These are phyloP conservation scores for Cyberlindnera veronae DNA, from an alignment of 805 yeast species.

Conservation along the genomic window DNA sequence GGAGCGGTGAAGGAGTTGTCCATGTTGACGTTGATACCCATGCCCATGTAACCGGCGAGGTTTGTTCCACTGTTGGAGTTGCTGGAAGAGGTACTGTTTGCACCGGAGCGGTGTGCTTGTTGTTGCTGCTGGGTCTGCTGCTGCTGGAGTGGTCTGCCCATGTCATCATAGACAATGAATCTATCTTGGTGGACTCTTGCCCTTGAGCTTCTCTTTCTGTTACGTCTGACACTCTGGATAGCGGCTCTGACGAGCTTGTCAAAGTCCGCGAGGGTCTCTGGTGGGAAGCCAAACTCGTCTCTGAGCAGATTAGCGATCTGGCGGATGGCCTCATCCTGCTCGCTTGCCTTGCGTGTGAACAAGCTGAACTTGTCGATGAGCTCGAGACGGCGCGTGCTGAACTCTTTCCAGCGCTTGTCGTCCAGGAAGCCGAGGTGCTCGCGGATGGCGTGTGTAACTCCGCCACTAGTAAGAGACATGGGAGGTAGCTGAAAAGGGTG, in stretches of 20 bases:
- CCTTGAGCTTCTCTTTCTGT: constrained; percentile 59
- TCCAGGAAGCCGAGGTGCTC: constrained; percentile 69
- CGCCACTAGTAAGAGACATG: constrained; percentile 17
- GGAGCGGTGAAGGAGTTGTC: constrained; percentile 5
- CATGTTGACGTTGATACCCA: constrained; percentile 1
- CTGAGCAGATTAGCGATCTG: constrained; percentile 76
- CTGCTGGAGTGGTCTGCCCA: constrained; percentile 7
- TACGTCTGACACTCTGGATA: constrained; percentile 87
- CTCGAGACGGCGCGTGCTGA: constrained; percentile 86
- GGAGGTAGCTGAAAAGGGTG: neutral
- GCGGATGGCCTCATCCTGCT: constrained; percentile 80
- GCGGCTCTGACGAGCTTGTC: constrained; percentile 91
- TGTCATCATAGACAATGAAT: constrained; percentile 21
- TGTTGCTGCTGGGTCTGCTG: constrained; percentile 7
- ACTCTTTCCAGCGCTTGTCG: constrained; percentile 82
- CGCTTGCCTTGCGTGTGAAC: constrained; percentile 76
- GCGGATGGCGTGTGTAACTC: constrained; percentile 41
- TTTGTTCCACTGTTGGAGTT: constrained; percentile 10
- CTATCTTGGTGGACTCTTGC: constrained; percentile 23
- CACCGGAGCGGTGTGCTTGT: constrained; percentile 5
- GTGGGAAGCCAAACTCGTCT: constrained; percentile 71
- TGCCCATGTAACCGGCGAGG: constrained; percentile 7
- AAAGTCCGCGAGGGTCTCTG: constrained; percentile 61
- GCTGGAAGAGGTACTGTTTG: constrained; percentile 5
- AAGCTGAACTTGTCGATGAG: constrained; percentile 71